These are phyloP conservation scores for Parasitella parasitica DNA, from an alignment of 371 early-diverging fungal species.

Conservation along the genomic window DNA sequence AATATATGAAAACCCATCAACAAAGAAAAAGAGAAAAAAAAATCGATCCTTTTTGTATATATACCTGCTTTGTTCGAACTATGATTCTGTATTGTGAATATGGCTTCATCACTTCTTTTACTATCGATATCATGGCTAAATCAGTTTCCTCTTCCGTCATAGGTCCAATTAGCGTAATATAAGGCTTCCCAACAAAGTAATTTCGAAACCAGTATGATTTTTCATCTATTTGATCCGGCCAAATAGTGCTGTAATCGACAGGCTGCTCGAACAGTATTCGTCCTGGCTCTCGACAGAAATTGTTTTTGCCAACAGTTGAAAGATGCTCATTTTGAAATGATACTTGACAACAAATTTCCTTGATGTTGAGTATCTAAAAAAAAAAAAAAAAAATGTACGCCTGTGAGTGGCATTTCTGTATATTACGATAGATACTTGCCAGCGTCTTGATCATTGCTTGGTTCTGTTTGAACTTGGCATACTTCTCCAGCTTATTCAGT, in stretches of 20 bases:
- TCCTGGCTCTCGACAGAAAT: constrained; percentile 1
- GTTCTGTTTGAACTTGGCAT: constrained; percentile 4
- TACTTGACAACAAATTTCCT: constrained; percentile 10
- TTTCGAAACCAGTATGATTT: constrained; percentile 36
- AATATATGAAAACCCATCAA: neutral
- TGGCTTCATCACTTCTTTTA: constrained; percentile 4
- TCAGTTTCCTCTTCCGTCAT: constrained; percentile 5
- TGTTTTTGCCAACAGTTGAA: neutral
- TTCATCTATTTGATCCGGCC: constrained; percentile 35
- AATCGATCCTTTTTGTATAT: neutral
- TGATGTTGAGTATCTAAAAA: constrained; percentile 1
- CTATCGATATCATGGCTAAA: constrained; percentile 11
- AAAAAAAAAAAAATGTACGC: no score
- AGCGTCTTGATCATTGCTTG: constrained; percentile 3
- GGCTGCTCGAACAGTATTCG: neutral
- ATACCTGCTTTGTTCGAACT: constrained; percentile 38
- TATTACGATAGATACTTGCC: neutral
- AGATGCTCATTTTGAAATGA: neutral
- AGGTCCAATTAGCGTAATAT: constrained; percentile 40
- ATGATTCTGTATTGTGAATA: constrained; percentile 31
- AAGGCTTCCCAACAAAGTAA: constrained; percentile 37
- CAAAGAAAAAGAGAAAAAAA: neutral
- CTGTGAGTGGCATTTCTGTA: neutral
- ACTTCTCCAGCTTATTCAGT: neutral
- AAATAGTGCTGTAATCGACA: constrained; percentile 1